Evolutionary conservation across 2,329 filamentous ascomycete species (phyloP), one percentile per base, ranked within the genome.

Genomic region (Fusarium burgessii): DNA sequence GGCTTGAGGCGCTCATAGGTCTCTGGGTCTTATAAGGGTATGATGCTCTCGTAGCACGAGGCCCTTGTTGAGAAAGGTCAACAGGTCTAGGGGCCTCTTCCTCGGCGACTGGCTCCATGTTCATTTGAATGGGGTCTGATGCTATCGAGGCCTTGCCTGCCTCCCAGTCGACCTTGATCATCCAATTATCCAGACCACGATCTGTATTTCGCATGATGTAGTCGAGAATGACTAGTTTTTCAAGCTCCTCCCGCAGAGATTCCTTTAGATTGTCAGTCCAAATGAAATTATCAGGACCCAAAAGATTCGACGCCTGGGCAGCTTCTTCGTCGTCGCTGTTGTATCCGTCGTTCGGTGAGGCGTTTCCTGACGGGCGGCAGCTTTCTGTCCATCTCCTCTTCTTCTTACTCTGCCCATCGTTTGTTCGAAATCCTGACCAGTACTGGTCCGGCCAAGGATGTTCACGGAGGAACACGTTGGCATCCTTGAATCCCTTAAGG

Each of bases 151-250:
- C 95, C 76, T 92, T 89, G 77, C 96, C 90, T 5, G 88, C 90
- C 74, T 94, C 89, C 87, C 91, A 93, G 80, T 99, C 95, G 35
- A 99, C 93, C 80, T 94, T 96, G 78, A 99, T 94, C 96, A 99
- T 99, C 96, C 96, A 99, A 76, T 99, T 99, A 80, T 99, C 96
- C 61, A 98, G 85, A 3, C 96, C 96, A 82, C 96, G 89, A 80
- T 99, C 96, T 3, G 96, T 99, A 78, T 99, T 99, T 62, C 96
- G 90, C 96, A 99, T 99, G 70, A 99, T 97, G 79, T 99, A 99
- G 82, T 99, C 96, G 72, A 99, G 82, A 76, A 99, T 97, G 25
- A 99, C 97, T 11, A 99, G 86, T 81, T 98, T 98, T 82, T 99
- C 96, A 50, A 99, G 86, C 82, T 98, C 93, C 80, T 99, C 96